Base-by-base conservation (phyloP, 768 basidiomycete species). In the Tulasnella calospora region DNA sequence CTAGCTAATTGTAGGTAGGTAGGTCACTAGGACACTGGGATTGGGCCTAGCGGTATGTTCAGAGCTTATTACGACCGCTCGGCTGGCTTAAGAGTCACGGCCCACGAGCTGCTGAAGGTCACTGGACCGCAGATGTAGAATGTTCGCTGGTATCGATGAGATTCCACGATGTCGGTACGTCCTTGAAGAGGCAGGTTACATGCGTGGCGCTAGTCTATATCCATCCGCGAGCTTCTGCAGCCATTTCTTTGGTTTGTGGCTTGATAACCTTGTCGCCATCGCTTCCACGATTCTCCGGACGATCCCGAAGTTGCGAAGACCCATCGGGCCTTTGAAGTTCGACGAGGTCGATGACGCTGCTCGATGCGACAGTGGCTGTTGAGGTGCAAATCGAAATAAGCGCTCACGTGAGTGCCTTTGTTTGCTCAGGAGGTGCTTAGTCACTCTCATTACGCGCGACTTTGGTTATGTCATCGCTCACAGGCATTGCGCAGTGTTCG, bases 151-250 rank as follows among this genome's bases (percentile, higher is more conserved):
- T 35, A 67, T 67, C 61, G 61, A 67, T 67, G 61, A 51, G 51
- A 67, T 67, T 67, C 61, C 61, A 67, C 61, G 61, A 67, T 67
- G 61, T 27, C 61, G 61, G 61, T 67, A 67, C 35, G 61, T 27
- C 33, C 61, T 67, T 67, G 61, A 67, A 35, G 61, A 30, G 61
- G 61, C 61, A 67, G 61, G 61, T 17, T 13, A 17, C 17, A 30
- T 67, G 61, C 61, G 61, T 67, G 61, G 61, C 61, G 61, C 61
- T 67, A 67, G 61, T 33, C 61, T 67, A 67, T 67, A 67, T 67
- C 61, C 33, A 67, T 35, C 30, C n/a, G 15, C 15, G 33, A 44
- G 33, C 61, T 67, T 35, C 33, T 67, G 30, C 19, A 30, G 30
- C 33, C 30, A 67, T 19, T 33, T 30, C 27, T 10, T 15, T 51